Evolutionary conservation across 2,329 filamentous ascomycete species (phyloP), one percentile per base, ranked within the genome.

Genomic region (Endothia cerciana): DNA sequence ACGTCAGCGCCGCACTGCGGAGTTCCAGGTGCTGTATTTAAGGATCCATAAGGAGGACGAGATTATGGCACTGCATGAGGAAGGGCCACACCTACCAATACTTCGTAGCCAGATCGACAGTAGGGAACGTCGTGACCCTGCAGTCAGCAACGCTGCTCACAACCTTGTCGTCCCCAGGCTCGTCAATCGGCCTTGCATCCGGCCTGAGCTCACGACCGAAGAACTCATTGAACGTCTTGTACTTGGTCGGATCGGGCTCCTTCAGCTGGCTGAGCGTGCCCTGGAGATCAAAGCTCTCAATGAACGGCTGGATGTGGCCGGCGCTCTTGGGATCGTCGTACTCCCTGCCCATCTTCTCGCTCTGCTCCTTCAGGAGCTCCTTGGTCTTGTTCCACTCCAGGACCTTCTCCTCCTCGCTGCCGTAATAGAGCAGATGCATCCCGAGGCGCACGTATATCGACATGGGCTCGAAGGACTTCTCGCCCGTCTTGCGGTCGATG

Each of bases 341-440:
- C 60, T 77, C 72, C 57, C 64, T 68, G 28, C 79, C 79, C 77
- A 81, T 78, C 68, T 79, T 79, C 57, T 71, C 71, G 62, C 71
- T 76, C 68, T 81, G 77, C 11, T 73, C 70, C 60, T 74, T 71
- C 40, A 81, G 72, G 30, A 80, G 69, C 6, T 69, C 69, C 60
- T 74, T 70, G 1, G 75, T 75, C 17, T 69, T 69, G 58, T 76
- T 70, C 73, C 73, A 78, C 41, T 79, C 76, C 45, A 81, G 71
- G 1, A 73, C 71, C 47, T 74, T 74, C 66, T 77, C 74, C 67
- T 80, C 77, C 61, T 73, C 71, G 30, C 71, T 73, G 59, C 79
- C 78, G 68, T 79, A 80, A 72, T 80, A 80, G 19, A 80, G 73
- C 38, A 79, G 69, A 65, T 80, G 78, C 78, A 80, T 80, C 28